phyloP scores from a whole-genome alignment of 148 eudicot species.

The Rhododendron vialii region DNA sequence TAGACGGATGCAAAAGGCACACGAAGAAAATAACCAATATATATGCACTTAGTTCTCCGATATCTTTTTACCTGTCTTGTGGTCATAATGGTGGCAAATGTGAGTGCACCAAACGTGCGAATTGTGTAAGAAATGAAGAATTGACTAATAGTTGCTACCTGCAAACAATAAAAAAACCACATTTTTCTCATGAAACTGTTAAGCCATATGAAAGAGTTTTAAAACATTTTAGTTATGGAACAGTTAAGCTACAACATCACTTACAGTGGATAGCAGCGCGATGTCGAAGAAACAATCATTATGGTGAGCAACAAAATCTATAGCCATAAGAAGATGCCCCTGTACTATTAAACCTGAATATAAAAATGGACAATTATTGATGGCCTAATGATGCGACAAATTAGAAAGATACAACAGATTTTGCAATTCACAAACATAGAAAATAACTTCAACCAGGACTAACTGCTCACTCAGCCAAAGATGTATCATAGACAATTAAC shows the following conservation, averaged over 20 bases:
- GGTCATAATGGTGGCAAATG: constrained; percentile 97
- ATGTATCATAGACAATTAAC: not conserved
- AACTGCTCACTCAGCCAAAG: not conserved
- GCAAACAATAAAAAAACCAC: constrained; percentile 16
- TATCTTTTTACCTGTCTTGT: constrained; percentile 74
- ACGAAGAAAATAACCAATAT: not conserved
- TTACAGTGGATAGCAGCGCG: constrained; percentile 81
- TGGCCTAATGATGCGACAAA: not conserved
- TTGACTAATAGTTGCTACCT: constrained; percentile 96
- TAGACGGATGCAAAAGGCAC: not conserved
- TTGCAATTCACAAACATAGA: not conserved
- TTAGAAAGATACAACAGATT: not conserved
- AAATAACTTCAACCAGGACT: constrained; percentile 6
- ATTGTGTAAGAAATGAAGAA: constrained; percentile 97
- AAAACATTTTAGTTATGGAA: not conserved
- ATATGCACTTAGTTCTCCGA: not conserved
- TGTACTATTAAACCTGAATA: constrained; percentile 58
- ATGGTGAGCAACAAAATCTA: constrained; percentile 75
- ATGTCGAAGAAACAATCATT: constrained; percentile 78
- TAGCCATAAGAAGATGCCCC: constrained; percentile 78
- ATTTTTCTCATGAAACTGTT: not conserved
- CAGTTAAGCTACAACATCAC: constrained; percentile 14
- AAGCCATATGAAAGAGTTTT: not conserved
- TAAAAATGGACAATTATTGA: not conserved
- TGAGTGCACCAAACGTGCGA: constrained; percentile 90